These are phyloP conservation scores for Glebionis coronaria DNA, from an alignment of 129 eudicot genomes.

Conservation along the genomic window DNA sequence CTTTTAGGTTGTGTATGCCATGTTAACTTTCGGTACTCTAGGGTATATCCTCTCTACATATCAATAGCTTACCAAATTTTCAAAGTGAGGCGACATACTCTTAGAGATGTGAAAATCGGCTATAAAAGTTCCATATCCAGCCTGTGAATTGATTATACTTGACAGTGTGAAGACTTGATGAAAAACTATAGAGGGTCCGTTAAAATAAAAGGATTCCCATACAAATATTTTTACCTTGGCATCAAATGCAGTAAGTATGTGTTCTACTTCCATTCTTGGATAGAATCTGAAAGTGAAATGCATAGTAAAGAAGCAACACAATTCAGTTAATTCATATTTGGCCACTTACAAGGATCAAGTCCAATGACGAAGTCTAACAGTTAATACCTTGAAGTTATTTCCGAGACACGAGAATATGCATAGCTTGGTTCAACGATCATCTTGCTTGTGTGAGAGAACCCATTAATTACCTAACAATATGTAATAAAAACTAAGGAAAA, in stretches of 20 bases:
- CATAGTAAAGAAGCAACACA: neutral
- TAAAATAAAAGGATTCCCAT: neutral
- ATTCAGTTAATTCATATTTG: too few relatives aligned
- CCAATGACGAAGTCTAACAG: too few relatives aligned
- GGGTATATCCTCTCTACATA: constrained; percentile 11
- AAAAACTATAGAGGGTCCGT: neutral
- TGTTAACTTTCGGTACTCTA: neutral
- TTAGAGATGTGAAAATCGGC: constrained; percentile 31
- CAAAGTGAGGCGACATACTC: constrained; percentile 22
- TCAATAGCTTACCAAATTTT: constrained; percentile 31
- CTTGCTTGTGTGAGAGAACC: constrained; percentile 26
- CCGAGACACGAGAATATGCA: constrained; percentile 21
- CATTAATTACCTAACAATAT: constrained; percentile 25
- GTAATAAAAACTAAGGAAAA: neutral
- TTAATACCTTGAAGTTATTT: constrained; percentile 34
- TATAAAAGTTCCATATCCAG: constrained; percentile 34
- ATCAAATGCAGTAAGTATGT: constrained; percentile 30
- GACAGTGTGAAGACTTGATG: neutral
- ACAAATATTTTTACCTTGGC: constrained; percentile 27
- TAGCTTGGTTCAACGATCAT: constrained; percentile 28
- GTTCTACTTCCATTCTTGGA: constrained; percentile 36
- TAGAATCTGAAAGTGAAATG: constrained; percentile 38
- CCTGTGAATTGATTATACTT: constrained; percentile 25
- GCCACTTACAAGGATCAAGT: too few relatives aligned
- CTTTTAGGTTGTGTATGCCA: neutral